Conservation (phyloP, 108 stramenopile genomes). For the Fragilaria crotonensis region DNA sequence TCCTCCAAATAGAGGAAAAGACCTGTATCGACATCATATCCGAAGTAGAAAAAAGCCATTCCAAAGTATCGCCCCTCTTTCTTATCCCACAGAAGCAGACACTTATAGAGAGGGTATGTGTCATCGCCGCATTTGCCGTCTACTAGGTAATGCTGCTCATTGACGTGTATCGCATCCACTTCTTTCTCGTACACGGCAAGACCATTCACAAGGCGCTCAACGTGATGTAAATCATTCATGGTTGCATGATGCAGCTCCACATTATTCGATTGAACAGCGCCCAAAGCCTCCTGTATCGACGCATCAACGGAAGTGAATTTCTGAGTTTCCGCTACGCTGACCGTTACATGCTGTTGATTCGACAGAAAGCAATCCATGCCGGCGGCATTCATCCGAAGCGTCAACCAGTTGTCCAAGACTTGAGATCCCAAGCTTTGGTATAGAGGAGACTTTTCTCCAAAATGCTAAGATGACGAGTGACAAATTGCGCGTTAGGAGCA, state of each 20-base stretch:
- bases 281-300: background rate
- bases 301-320: background rate
- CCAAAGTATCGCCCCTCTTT: conserved; percentile 15
- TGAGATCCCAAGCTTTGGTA: background rate
- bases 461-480: background rate
- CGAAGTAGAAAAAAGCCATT: conserved; percentile 46
- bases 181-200: conserved; percentile 36
- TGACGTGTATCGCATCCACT: conserved; percentile 20
- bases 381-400: background rate
- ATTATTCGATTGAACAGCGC: background rate
- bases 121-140: conserved; percentile 13
- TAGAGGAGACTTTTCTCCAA: background rate
- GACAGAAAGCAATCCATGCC: background rate
- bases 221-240: conserved; percentile 6
- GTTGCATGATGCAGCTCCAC: conserved; percentile 1
- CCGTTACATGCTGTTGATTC: background rate
- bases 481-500: background rate
- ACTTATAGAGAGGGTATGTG: conserved; percentile 8
- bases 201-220: conserved; percentile 23
- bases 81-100: background rate
- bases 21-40: conserved; percentile 23
- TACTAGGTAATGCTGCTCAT: conserved; percentile 5
- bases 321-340: background rate
- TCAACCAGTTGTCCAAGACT: conserved; percentile 7
- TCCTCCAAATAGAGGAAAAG: conserved; percentile 61